These are phyloP conservation scores for Russula ochroleuca DNA, from an alignment of 768 basidiomycete species.

Conservation along the genomic window DNA sequence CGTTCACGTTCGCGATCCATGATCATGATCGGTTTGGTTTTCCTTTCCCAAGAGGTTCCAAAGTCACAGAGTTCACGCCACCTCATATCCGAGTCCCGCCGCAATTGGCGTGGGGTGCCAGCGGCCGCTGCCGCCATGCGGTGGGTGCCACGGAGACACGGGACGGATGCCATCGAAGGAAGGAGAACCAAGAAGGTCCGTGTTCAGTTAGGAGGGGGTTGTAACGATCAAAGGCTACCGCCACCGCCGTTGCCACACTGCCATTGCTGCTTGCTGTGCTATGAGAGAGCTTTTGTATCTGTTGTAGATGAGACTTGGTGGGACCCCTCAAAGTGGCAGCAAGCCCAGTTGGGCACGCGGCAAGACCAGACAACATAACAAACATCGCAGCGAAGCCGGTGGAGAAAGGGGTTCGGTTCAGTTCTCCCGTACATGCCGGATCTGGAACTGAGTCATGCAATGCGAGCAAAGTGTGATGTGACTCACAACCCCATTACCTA, in stretches of 20 bases:
- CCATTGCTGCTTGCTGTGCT: not conserved
- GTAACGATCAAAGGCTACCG: not conserved
- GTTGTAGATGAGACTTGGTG: not conserved
- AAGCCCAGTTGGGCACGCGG: not conserved
- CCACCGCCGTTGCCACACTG: not conserved
- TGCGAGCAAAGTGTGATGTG: not conserved
- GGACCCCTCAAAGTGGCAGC: not conserved
- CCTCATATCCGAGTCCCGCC: slow-evolving; percentile 11
- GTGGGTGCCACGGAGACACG: slow-evolving; percentile 1
- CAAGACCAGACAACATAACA: not conserved
- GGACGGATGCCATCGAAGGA: slow-evolving; percentile 7
- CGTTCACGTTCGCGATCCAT: not conserved
- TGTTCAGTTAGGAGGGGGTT: not conserved
- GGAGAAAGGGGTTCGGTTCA: not conserved
- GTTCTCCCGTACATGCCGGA: not conserved
- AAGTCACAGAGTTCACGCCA: not conserved
- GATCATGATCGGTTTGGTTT: not conserved
- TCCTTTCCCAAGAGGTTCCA: not conserved
- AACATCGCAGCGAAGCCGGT: not conserved
- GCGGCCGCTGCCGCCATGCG: not conserved
- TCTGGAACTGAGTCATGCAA: not conserved
- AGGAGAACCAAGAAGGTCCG: not conserved
- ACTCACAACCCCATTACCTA: not conserved
- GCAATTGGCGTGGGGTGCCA: not conserved
- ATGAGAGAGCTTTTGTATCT: not conserved